These are phyloP conservation scores for Suillus subluteus DNA, from an alignment of 768 basidiomycete species.

Conservation along the genomic window DNA sequence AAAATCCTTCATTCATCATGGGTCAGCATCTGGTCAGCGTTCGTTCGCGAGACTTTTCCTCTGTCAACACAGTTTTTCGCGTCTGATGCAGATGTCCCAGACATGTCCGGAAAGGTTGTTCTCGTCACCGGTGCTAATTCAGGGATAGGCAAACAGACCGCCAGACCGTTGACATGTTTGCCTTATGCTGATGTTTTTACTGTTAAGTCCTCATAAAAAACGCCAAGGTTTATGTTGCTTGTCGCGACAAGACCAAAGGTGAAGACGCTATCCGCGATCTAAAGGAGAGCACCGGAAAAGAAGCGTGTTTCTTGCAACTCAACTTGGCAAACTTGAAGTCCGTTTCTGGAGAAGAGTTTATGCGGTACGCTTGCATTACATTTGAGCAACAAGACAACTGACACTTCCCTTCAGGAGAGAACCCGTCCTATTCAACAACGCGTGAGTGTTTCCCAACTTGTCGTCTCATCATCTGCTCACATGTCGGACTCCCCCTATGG, in stretches of 20 bases:
- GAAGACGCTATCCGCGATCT: slow-evolving; percentile 43
- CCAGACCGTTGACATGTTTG: slow-evolving; percentile 13
- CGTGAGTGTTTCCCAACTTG: slow-evolving; percentile 22
- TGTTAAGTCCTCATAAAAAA: slow-evolving; percentile 43
- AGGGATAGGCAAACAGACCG: slow-evolving; percentile 51
- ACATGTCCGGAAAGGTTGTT: slow-evolving; percentile 37
- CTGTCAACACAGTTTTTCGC: slow-evolving; percentile 26
- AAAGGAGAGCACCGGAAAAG: slow-evolving; percentile 44
- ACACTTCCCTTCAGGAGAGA: slow-evolving; percentile 24
- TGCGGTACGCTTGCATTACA: slow-evolving; percentile 25
- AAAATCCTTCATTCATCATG: slow-evolving; percentile 8
- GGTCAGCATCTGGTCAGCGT: slow-evolving; percentile 11
- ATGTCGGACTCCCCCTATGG: slow-evolving; percentile 29
- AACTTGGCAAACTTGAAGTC: slow-evolving; percentile 48
- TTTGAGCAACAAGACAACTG: not conserved
- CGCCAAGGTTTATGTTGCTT: slow-evolving; percentile 55
- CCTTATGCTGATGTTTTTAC: not conserved
- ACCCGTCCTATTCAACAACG: slow-evolving; percentile 35
- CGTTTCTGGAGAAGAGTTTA: slow-evolving; percentile 46
- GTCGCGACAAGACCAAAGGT: slow-evolving; percentile 42
- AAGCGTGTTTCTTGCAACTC: slow-evolving; percentile 46
- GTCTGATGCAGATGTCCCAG: slow-evolving; percentile 38
- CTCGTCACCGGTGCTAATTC: slow-evolving; percentile 51
- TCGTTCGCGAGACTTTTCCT: slow-evolving; percentile 21
- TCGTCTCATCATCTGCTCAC: not conserved